Conservation (phyloP, 2,329 filamentous ascomycete genomes). For the Phialophora expanda region DNA sequence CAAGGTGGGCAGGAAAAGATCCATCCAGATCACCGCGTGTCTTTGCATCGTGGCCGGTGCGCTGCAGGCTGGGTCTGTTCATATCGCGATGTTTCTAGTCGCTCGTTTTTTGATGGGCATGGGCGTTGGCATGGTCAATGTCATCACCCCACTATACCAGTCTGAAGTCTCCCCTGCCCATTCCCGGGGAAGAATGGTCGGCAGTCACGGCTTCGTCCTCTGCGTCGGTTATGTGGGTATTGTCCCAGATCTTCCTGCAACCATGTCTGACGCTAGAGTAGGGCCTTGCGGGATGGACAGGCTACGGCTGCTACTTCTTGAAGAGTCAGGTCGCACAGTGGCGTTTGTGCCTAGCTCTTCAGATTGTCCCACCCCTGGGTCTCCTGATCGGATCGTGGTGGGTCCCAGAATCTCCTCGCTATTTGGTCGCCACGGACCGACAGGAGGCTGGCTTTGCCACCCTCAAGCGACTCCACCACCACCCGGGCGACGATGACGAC, state of each 20-base stretch:
- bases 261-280: slow-evolving; percentile 5
- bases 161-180: slow-evolving; percentile 28
- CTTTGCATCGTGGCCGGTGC: slow-evolving; percentile 32
- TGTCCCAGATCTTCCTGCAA: background rate
- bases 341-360: slow-evolving; percentile 29
- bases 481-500: slow-evolving; percentile 46
- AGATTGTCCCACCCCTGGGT: slow-evolving; percentile 15
- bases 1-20: slow-evolving; percentile 29
- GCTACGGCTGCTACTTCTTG: slow-evolving; percentile 28
- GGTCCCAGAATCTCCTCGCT: slow-evolving; percentile 25
- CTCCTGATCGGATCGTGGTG: slow-evolving; percentile 25
- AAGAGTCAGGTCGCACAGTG: slow-evolving; percentile 20
- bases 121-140: slow-evolving; percentile 29
- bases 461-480: slow-evolving; percentile 25
- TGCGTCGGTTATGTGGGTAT: slow-evolving; percentile 27
- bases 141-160: slow-evolving; percentile 29
- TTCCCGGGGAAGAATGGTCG: slow-evolving; percentile 46
- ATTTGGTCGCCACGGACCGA: slow-evolving; percentile 21
- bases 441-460: slow-evolving; percentile 22
- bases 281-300: slow-evolving; percentile 31
- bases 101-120: slow-evolving; percentile 32
- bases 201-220: slow-evolving; percentile 28
- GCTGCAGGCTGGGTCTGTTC: slow-evolving; percentile 31
- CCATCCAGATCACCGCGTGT: slow-evolving; percentile 28
- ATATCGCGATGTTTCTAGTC: slow-evolving; percentile 38